A percentile compares a stretch with the other conserved stretches of the same genome.
Evolutionary conservation across 2,329 filamentous ascomycete genomes (phyloP).

Genomic region (Cladosporium sp.): DNA sequence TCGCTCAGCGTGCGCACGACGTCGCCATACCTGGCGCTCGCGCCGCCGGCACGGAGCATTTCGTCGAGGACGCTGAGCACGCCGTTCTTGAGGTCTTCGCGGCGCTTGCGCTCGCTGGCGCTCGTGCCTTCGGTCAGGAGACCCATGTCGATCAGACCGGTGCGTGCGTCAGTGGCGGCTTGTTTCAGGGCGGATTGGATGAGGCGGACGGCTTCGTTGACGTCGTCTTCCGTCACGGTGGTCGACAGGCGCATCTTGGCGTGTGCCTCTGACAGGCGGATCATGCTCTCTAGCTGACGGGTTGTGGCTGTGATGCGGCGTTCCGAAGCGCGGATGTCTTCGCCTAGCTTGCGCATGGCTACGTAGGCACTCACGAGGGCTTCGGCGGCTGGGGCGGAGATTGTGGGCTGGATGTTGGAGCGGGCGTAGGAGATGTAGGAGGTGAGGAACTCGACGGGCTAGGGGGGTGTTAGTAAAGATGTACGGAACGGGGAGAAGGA

Average conservation of each 20-base stretch:
- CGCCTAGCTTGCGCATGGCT: constrained; percentile 86
- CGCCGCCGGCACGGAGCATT: constrained; percentile 59
- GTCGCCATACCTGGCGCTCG: constrained; percentile 71
- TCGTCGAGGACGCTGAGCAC: constrained; percentile 74
- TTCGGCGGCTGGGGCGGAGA: constrained; percentile 73
- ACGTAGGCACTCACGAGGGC: constrained; percentile 86
- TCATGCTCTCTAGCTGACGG: constrained; percentile 96
- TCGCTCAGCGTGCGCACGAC: constrained; percentile 69
- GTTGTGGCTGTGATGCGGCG: constrained; percentile 97
- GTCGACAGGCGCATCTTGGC: constrained; percentile 89
- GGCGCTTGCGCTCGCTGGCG: constrained; percentile 75
- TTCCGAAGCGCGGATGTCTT: constrained; percentile 67
- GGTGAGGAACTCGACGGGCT: constrained; percentile 93
- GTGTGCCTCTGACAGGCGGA: constrained; percentile 90
- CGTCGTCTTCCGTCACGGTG: constrained; percentile 74
- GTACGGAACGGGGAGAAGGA: background rate
- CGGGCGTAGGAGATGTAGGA: constrained; percentile 96
- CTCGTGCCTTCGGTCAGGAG: constrained; percentile 91
- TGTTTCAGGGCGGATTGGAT: constrained; percentile 95
- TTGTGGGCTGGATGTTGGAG: constrained; percentile 73
- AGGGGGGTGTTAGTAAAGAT: background rate
- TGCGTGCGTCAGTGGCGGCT: constrained; percentile 86
- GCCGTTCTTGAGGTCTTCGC: constrained; percentile 77
- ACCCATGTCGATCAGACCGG: constrained; percentile 93
- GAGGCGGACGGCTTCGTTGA: constrained; percentile 82